A percentile compares a stretch with the other conserved stretches of the same genome.
Evolutionary conservation across 331 rosid species (phyloP).

Genomic region (Acacia concinna): DNA sequence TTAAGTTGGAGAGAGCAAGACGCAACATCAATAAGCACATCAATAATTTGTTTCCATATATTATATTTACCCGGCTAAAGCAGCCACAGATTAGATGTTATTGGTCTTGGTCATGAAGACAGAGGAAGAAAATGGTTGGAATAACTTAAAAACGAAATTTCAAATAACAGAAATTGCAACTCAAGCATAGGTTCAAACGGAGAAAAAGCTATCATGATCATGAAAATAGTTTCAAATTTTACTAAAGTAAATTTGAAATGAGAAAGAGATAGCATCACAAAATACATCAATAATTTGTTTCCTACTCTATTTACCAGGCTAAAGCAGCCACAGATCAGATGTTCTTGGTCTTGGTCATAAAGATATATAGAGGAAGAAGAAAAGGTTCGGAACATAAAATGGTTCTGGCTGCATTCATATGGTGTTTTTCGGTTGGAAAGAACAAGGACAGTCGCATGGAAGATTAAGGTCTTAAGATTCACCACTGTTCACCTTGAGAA

Average conservation of each 20-base stretch:
- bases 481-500: not conserved
- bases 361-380: not conserved
- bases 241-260: not conserved
- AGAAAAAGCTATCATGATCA: conserved; percentile 13
- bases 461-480: conserved; percentile 13
- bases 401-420: not conserved
- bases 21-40: not conserved
- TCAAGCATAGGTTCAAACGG: not conserved
- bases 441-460: not conserved
- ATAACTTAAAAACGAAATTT: not conserved
- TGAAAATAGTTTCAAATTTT: no score
- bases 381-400: not conserved
- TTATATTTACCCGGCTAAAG: not conserved
- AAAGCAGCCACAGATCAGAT: not conserved
- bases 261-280: not conserved
- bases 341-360: not conserved
- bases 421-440: conserved; percentile 1
- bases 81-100: not conserved
- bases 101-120: not conserved
- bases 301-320: not conserved
- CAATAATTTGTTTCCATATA: not conserved
- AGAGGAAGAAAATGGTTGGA: not conserved
- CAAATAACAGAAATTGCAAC: not conserved
- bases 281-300: not conserved
- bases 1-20: not conserved